Conservation (phyloP, 2,329 filamentous ascomycete species). For the Penicillium olsonii region DNA sequence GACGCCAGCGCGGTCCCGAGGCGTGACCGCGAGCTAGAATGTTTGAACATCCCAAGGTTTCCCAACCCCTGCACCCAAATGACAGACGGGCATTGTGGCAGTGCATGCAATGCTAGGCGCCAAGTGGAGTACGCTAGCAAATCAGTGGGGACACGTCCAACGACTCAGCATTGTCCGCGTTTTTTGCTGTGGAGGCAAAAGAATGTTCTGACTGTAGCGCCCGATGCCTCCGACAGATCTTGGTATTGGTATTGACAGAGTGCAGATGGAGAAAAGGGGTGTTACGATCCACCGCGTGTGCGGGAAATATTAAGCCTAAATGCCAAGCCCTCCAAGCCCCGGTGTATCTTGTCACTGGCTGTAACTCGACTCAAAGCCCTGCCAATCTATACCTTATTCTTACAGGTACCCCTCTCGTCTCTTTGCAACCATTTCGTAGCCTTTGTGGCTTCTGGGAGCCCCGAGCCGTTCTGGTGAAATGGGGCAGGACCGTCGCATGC, state of each 20-base stretch:
- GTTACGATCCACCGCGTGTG: neutral
- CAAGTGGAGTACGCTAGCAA: slow-evolving; percentile 27
- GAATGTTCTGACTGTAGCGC: slow-evolving; percentile 24
- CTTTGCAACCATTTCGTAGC: too few species aligned
- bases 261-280: too few species aligned
- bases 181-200: slow-evolving; percentile 24
- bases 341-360: slow-evolving; percentile 16
- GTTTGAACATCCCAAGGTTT: neutral
- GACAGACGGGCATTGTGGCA: slow-evolving; percentile 32
- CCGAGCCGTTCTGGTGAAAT: too few species aligned
- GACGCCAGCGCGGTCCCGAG: too few species aligned
- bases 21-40: neutral
- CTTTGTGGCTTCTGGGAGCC: too few species aligned
- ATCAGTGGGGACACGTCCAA: slow-evolving; percentile 23
- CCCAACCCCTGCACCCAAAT: slow-evolving; percentile 16
- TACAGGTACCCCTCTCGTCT: too few species aligned
- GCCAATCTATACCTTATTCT: slow-evolving; percentile 10
- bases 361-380: neutral
- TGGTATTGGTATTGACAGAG: slow-evolving; percentile 2
- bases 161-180: slow-evolving; percentile 23
- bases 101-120: slow-evolving; percentile 28
- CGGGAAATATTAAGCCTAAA: slow-evolving; percentile 25
- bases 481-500: too few species aligned
- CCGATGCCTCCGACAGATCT: slow-evolving; percentile 15
- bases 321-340: slow-evolving; percentile 22